Evolutionary conservation across 192 early-diverging fungal species (phyloP).

Genomic region (Rhizophagus sp.): DNA sequence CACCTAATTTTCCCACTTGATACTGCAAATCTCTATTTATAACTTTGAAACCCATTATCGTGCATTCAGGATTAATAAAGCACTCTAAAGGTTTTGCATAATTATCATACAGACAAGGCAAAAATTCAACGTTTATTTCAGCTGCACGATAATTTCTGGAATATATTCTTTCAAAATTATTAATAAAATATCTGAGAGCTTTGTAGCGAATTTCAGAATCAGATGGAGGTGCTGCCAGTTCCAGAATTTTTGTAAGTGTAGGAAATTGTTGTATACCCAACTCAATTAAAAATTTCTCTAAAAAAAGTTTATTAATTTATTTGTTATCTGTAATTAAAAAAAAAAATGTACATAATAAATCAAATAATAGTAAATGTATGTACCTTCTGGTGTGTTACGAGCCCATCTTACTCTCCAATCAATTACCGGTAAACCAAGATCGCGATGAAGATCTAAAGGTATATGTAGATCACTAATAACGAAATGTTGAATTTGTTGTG

Average conservation of each 20-base stretch:
- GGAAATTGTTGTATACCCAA: conserved; percentile 53
- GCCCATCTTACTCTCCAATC: conserved; percentile 63
- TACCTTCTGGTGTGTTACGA: conserved; percentile 33
- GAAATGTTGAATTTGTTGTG: conserved; percentile 29
- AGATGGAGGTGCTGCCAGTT: conserved; percentile 39
- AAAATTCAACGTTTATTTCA: conserved; percentile 53
- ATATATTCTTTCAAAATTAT: conserved; percentile 65
- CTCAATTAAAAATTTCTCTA: conserved; percentile 48
- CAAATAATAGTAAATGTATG: background rate
- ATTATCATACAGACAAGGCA: conserved; percentile 51
- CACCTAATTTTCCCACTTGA: conserved; percentile 64
- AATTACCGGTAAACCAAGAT: conserved; percentile 66
- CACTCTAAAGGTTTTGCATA: conserved; percentile 63
- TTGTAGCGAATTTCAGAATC: conserved; percentile 43
- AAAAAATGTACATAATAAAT: too few relatives aligned
- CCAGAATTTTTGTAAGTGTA: conserved; percentile 40
- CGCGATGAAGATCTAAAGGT: conserved; percentile 58
- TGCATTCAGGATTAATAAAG: conserved; percentile 59
- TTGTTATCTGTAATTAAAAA: too few relatives aligned
- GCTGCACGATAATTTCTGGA: conserved; percentile 43
- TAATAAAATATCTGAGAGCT: conserved; percentile 70
- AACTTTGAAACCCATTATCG: conserved; percentile 68
- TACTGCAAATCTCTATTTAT: conserved; percentile 53
- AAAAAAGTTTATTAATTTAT: background rate
- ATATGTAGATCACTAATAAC: conserved; percentile 65